These are phyloP conservation scores for Curvularia spicifera DNA, from an alignment of 2,329 filamentous ascomycete genomes.

Conservation along the genomic window DNA sequence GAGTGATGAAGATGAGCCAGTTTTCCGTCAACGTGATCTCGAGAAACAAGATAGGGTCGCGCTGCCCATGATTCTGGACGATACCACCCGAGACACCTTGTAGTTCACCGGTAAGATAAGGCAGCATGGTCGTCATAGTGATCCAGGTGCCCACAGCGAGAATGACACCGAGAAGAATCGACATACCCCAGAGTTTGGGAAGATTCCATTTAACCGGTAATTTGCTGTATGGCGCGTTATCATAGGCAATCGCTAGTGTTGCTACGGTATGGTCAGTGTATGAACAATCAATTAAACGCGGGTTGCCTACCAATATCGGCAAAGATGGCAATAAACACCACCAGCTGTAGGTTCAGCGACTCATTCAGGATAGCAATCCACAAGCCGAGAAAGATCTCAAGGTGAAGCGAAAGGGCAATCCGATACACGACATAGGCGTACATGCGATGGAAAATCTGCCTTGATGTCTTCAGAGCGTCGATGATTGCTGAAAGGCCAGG, in stretches of 20 bases:
- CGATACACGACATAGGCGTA: constrained; percentile 95
- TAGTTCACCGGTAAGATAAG: constrained; percentile 44
- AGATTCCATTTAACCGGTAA: constrained; percentile 94
- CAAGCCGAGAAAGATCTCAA: constrained; percentile 89
- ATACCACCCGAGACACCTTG: constrained; percentile 76
- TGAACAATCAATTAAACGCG: not conserved
- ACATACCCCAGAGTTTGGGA: constrained; percentile 93
- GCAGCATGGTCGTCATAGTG: constrained; percentile 83
- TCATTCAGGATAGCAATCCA: constrained; percentile 90
- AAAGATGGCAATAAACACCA: constrained; percentile 95
- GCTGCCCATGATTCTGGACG: constrained; percentile 84
- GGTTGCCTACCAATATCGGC: constrained; percentile 68
- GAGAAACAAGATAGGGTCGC: constrained; percentile 85
- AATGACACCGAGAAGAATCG: constrained; percentile 79
- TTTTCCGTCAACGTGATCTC: constrained; percentile 91
- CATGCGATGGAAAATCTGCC: constrained; percentile 97
- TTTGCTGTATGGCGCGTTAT: constrained; percentile 87
- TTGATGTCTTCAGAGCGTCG: constrained; percentile 88
- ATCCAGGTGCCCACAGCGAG: constrained; percentile 88
- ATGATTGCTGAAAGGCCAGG: constrained; percentile 92
- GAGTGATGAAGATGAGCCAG: constrained; percentile 96
- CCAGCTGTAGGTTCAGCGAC: constrained; percentile 81
- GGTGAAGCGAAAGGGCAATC: constrained; percentile 88
- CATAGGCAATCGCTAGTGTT: constrained; percentile 90
- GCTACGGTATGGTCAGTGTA: constrained; percentile 51